These are phyloP conservation scores for Talaromyces wortmannii DNA, from an alignment of 495 filamentous ascomycete species.

Conservation along the genomic window DNA sequence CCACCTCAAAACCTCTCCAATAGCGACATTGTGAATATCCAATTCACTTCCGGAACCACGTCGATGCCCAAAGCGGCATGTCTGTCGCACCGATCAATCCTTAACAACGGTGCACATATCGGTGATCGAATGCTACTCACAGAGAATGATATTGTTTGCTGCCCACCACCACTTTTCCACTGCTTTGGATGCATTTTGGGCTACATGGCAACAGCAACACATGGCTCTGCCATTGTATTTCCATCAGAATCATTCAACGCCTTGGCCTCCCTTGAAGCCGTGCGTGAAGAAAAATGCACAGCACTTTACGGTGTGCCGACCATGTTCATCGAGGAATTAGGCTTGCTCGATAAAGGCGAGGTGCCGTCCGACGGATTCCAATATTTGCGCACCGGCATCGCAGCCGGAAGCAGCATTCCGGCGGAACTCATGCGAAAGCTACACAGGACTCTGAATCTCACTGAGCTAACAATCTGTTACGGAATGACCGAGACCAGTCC, in stretches of 20 bases:
- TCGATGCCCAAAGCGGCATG: conserved; percentile 87
- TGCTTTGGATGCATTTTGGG: conserved; percentile 90
- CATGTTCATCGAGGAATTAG: conserved; percentile 90
- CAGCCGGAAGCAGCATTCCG: conserved; percentile 80
- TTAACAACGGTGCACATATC: conserved; percentile 85
- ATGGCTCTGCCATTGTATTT: conserved; percentile 78
- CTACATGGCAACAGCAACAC: conserved; percentile 90
- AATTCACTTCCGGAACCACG: conserved; percentile 95
- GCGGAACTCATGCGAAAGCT: conserved; percentile 77
- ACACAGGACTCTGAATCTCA: conserved; percentile 68
- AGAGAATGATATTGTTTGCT: conserved; percentile 66
- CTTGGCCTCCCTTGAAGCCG: conserved; percentile 57
- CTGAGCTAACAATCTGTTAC: conserved; percentile 90
- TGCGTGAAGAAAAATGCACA: conserved; percentile 70
- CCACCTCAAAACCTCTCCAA: conserved; percentile 44
- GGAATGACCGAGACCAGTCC: conserved; percentile 97
- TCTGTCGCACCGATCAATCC: conserved; percentile 72
- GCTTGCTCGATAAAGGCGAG: conserved; percentile 53
- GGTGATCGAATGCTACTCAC: conserved; percentile 77
- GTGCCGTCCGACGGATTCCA: conserved; percentile 54
- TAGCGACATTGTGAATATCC: conserved; percentile 83
- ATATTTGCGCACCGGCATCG: conserved; percentile 79
- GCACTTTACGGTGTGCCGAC: conserved; percentile 92
- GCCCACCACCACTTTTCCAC: conserved; percentile 85
- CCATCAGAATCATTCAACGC: conserved; percentile 85